Base-by-base conservation (phyloP, 148 eudicot species). In the Rhododendron kiyosumense region DNA sequence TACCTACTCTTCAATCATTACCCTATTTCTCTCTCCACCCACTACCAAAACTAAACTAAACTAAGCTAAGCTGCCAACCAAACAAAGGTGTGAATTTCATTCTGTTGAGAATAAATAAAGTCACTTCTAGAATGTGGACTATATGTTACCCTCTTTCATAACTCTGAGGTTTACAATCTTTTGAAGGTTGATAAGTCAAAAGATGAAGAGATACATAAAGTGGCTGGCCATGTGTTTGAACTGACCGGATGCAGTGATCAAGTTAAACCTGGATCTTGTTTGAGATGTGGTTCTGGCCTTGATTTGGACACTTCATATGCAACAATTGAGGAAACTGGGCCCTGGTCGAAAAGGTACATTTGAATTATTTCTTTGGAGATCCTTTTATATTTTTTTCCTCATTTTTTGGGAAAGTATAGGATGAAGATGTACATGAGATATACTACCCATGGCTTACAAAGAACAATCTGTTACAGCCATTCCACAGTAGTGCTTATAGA, bases 191-290 rank as follows among this genome's bases (percentile, higher is more conserved):
- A 81, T 36, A 79, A 79, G 85, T 87, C 78, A 83, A 86, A 88
- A 75, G 81, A 41, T 79, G 88, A 88, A 67, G 91, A 85, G 85
- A 79, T 94, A 11, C 81, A 52, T 78, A 83, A 86, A 85, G 87
- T 94, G 82, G 97, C 98, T 88, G 85, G 87, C 65, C 88, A 69
- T 73, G 51, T 94, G 69, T 89, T 86, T 85, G 84, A 92, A 85
- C 88, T 85, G 83, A 89, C 77, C 46, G 67, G 81, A 83, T 73
- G 48, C 46, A 51, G 84, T 36, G 80, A 83, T 85, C 78, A 83
- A 74, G 85, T 90, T 81, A 85, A 91, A 87, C 89, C 96, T 61
- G 97, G 90, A 43, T 79, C 86, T 85, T 96, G 99, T 90, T 90
- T 92, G 89, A 90, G 86, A 79, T 96, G 99, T 91, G 94, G 96